Evolutionary conservation across 805 yeast genomes (phyloP), one percentile per base, ranked within the genome.

Genomic region (Starmerella vaccinii): DNA sequence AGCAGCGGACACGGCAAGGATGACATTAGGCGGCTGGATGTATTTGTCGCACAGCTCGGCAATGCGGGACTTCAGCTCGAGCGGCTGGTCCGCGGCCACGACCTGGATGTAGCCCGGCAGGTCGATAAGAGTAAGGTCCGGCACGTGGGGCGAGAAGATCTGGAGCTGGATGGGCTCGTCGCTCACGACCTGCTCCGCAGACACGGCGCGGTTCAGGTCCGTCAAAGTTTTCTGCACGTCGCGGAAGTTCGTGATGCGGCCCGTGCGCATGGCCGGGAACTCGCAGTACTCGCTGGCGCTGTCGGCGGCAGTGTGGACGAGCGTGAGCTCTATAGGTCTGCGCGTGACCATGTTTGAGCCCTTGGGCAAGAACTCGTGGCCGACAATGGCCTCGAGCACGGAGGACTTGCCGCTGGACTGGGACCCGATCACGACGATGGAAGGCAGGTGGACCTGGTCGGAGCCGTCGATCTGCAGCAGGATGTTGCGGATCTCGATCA

Each of bases 271-370:
- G 12, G 90, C 87, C 0, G 98, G 97, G 62, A 92, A 90, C 65
- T 90, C 97, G 1, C 97, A 96, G 29, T 80, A 78, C 57, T 86
- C 95, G 6, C 89, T 82, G 2, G 88, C 87, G 0, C 80, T 65
- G 10, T 73, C 73, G 16, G n/a, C 94, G 89, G 8, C 21, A 2
- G 95, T 79, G 63, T 92, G 89, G 8, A 92, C 82, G 45, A 92
- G 72, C 0, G 98, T 94, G 57, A 92, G 73, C 68, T 92, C 99
- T 43, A 92, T 90, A 1, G 99, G 99, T 60, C 98, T 76, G 65
- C 97, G 78, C 0, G 99, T 92, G 30, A 94, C 98, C 98, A 92
- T 94, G 64, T 94, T 92, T 38, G 86, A 78, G 29, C 99, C 99
- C 66, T 92, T 92, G 32, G 99, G 99, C 51, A 92, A 70, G 59